Percentiles rank a stretch among this genome's conserved stretches.
Evolutionary conservation across 371 early-diverging fungal genomes (phyloP).

Genomic region (Choanephora cucurbitarum): DNA sequence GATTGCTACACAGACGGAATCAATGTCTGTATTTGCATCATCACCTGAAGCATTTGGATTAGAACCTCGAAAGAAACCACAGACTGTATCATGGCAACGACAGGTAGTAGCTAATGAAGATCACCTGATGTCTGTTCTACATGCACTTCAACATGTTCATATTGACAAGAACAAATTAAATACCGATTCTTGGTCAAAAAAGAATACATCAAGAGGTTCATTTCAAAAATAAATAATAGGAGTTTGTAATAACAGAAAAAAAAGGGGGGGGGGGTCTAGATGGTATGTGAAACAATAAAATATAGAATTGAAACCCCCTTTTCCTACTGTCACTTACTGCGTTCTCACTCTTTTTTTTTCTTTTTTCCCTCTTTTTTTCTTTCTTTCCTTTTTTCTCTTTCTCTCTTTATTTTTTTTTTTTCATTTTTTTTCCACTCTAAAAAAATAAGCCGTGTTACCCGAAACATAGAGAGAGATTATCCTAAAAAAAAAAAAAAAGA

Average conservation of each 20-base stretch:
- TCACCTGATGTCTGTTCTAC: slow-evolving; percentile 7
- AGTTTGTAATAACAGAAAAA: too few species aligned
- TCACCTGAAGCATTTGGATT: slow-evolving; percentile 27
- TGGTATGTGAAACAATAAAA: too few species aligned
- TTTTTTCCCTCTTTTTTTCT: neutral
- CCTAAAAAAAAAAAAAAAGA: too few species aligned
- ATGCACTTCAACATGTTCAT: slow-evolving; percentile 18
- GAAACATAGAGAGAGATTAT: too few species aligned
- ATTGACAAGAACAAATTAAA: slow-evolving; percentile 8
- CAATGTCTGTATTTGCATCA: slow-evolving; percentile 20
- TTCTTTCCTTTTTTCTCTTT: neutral
- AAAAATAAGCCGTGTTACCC: too few species aligned
- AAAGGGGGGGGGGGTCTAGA: too few species aligned
- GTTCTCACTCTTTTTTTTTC: neutral
- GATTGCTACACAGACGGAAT: neutral
- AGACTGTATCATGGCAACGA: neutral
- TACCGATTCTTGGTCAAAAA: slow-evolving; percentile 9
- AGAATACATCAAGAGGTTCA: slow-evolving; percentile 4
- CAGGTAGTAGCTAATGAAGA: slow-evolving; percentile 2
- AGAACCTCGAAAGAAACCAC: neutral
- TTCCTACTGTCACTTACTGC: neutral
- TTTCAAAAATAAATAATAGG: neutral
- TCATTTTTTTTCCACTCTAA: neutral
- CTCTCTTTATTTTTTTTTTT: neutral
- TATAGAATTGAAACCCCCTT: neutral